Percentiles rank a stretch among this genome's conserved stretches.
These are phyloP conservation scores for Ceratocystis alfenasii DNA, from an alignment of 2,329 filamentous ascomycete species.

Conservation along the genomic window DNA sequence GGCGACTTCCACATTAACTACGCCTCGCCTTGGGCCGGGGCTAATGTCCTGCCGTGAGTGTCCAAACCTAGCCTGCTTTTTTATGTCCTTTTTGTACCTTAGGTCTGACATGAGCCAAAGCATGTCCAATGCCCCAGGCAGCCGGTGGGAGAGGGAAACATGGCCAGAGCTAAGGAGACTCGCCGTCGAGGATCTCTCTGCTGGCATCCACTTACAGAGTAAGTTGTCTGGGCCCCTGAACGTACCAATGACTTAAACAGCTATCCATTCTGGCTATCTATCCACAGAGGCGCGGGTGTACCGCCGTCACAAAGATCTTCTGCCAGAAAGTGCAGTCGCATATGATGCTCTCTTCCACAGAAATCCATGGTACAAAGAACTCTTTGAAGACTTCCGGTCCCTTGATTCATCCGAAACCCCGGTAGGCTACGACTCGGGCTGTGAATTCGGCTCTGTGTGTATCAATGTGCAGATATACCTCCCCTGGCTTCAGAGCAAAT, in stretches of 20 bases:
- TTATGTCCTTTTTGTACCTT: neutral
- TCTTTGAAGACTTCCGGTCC: conserved; percentile 58
- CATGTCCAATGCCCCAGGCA: conserved; percentile 35
- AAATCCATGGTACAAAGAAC: conserved; percentile 62
- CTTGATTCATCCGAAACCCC: conserved; percentile 48
- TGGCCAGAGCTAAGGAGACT: conserved; percentile 52
- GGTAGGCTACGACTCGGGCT: conserved; percentile 56
- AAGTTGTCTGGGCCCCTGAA: conserved; percentile 18
- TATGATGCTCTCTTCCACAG: conserved; percentile 53
- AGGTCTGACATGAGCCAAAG: conserved; percentile 26
- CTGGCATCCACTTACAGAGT: conserved; percentile 71
- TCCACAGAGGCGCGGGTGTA: conserved; percentile 37
- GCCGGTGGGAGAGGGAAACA: conserved; percentile 50
- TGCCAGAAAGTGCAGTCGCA: conserved; percentile 29
- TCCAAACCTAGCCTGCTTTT: conserved; percentile 22
- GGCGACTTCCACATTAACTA: conserved; percentile 90
- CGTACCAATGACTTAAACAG: neutral
- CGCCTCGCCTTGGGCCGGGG: conserved; percentile 78
- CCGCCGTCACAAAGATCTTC: conserved; percentile 51
- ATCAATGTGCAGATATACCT: conserved; percentile 86
- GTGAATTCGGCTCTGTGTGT: conserved; percentile 71
- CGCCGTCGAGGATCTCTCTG: conserved; percentile 55
- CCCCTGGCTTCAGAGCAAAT: conserved; percentile 72
- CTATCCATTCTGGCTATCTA: neutral
- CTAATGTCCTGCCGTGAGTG: conserved; percentile 60